These are phyloP conservation scores for Penicillium subrubescens DNA, from an alignment of 495 filamentous ascomycete genomes.

Conservation along the genomic window DNA sequence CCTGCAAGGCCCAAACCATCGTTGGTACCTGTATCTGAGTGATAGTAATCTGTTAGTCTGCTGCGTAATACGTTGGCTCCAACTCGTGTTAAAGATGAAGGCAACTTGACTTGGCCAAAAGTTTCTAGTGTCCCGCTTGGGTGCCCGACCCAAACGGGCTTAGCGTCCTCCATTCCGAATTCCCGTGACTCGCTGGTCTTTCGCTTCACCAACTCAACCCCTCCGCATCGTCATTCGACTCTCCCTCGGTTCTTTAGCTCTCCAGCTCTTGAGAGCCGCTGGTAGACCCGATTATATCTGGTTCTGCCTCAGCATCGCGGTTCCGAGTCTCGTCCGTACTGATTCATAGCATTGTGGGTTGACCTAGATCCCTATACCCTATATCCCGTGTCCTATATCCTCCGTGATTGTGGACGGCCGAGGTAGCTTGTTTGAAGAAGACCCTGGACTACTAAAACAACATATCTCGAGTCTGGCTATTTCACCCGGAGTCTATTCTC, in stretches of 20 bases:
- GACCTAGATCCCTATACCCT: background rate
- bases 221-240: constrained; percentile 23
- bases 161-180: constrained; percentile 27
- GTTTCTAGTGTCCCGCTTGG: constrained; percentile 15
- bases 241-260: background rate
- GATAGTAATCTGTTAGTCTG: background rate
- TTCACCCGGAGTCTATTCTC: background rate
- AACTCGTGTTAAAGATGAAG: background rate
- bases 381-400: constrained; percentile 11
- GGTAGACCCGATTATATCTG: constrained; percentile 1
- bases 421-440: constrained; percentile 7
- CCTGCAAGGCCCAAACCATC: background rate
- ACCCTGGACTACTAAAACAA: background rate
- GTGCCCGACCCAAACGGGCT: constrained; percentile 24
- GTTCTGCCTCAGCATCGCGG: background rate
- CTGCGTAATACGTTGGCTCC: constrained; percentile 15
- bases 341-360: constrained; percentile 34
- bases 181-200: constrained; percentile 35
- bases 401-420: constrained; percentile 26
- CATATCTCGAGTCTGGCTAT: background rate
- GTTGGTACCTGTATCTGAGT: no score
- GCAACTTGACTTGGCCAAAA: background rate
- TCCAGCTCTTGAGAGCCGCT: constrained; percentile 8
- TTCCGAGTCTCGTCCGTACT: constrained; percentile 5
- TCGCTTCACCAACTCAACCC: constrained; percentile 34